Base-by-base conservation (phyloP, 1,139 yeast genomes). In the Pneumocystis carinii region DNA sequence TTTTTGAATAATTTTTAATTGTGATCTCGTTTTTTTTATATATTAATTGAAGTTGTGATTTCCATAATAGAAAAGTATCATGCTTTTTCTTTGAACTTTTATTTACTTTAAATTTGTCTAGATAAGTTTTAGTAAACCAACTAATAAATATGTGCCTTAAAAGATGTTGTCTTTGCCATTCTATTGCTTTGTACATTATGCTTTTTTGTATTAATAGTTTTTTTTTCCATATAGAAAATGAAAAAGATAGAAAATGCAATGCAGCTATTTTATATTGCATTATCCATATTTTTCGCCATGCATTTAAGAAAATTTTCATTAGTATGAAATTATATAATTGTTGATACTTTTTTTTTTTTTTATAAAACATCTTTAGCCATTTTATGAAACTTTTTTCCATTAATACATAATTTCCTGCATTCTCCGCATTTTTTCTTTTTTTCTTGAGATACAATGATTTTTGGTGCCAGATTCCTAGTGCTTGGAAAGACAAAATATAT, bases 201-300 rank as follows among this genome's bases (percentile, higher is more conserved):
- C 24, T 48, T 24, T 48, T 48, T 14, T 48, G 55, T 24, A 24
- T 48, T 48, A 24, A 24, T 48, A 48, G 12, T 48, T 48, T 48
- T 24, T 48, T 48, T 48, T 48, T 48, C 55, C 55, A 48, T 48
- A 48, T 48, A 48, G 55, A 48, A 48, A 48, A 48, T 48, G 55
- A 17, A 48, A 48, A 48, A 48, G 55, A 48, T 24, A 48, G n/a
- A 29, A 27, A n/a, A 24, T 48, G 27, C 10, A 48, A 48, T 48
- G 55, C 32, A 19, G 55, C 17, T 24, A 48, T 15, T 48, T 48
- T 48, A 48, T 48, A 48, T 48, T 48, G 55, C 55, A 48, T 48
- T 48, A 48, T 24, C 55, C 55, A 48, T 48, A 48, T 48, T 48
- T 24, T 48, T 48, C 55, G 29, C 55, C 55, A 48, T 48, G 32